Evolutionary conservation across 305 asterid genomes (phyloP), one percentile per base, ranked within the genome.

Genomic region (Caryopteris hybrid): DNA sequence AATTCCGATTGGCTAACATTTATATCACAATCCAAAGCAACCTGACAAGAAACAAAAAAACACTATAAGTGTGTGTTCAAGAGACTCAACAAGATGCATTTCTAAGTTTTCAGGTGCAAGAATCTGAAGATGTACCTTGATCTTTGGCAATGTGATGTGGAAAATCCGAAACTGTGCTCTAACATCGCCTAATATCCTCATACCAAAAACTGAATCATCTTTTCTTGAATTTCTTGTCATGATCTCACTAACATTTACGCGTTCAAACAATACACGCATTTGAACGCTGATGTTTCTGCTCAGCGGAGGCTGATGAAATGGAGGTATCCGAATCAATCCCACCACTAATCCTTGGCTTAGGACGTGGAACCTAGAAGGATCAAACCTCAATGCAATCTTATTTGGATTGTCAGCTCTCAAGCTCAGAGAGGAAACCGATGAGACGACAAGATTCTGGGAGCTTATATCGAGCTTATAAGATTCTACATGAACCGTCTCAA

Each of bases 11-110:
- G 78, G 69, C 74, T 79, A 1, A 82, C 79, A 31, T 63, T 69
- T 63, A 86, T 66, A 16, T 80, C 83, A 68, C 96, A 89, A 71
- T 85, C 96, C 86, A 89, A 59, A 23, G 87, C 88, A 31, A 89
- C 53, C 90, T 88, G 31, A 8, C 2, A 6, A 48, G 55, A 66
- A 17, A 42, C 3, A 50, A 2, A 8, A 58, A 73, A 1, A 3
- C 61, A 12, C 47, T n/a, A 23, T 12, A 22, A 20, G 22, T 21
- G 3, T 13, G 54, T 12, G 27, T 31, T 9, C 17, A 43, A 3
- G 16, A 61, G 23, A 18, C 18, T n/a, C n/a, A n/a, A n/a, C n/a
- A n/a, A n/a, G n/a, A n/a, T n/a, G n/a, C n/a, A n/a, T n/a, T n/a
- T n/a, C n/a, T n/a, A n/a, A n/a, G n/a, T n/a, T n/a, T n/a, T n/a